Percentiles rank a stretch among this genome's conserved stretches.
phyloP scores from a whole-genome alignment of 768 basidiomycete genomes.

The Kwoniella sp. region DNA sequence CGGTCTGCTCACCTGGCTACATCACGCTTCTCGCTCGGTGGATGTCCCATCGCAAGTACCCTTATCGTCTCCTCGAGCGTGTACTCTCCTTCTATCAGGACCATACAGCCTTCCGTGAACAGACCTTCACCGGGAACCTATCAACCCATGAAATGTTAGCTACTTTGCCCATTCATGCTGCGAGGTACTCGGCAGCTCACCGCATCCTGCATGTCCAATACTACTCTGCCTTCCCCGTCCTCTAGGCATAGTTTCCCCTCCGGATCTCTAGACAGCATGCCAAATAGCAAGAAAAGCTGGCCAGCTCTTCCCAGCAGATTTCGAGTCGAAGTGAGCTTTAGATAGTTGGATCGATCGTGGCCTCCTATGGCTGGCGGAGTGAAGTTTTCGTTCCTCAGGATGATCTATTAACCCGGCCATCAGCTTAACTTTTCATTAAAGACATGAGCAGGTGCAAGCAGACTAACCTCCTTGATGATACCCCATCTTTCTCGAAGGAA shows the following conservation, averaged over 20 bases:
- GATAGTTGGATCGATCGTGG: constrained; percentile 78
- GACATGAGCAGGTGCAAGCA: no score
- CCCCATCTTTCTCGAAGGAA: constrained; percentile 82
- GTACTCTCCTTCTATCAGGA: constrained; percentile 93
- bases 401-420: constrained; percentile 58
- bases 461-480: constrained; percentile 76
- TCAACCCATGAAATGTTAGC: neutral
- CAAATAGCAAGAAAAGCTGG: constrained; percentile 86
- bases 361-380: constrained; percentile 92
- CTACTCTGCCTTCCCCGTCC: constrained; percentile 87
- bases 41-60: constrained; percentile 93
- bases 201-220: constrained; percentile 81
- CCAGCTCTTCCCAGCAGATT: constrained; percentile 89
- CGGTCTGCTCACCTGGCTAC: constrained; percentile 67
- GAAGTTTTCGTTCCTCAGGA: constrained; percentile 95
- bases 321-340: constrained; percentile 92
- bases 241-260: constrained; percentile 89
- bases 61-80: constrained; percentile 85
- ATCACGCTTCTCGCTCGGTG: constrained; percentile 87
- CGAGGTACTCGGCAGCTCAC: constrained; percentile 59
- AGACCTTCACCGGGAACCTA: constrained; percentile 91
- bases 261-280: constrained; percentile 85
- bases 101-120: constrained; percentile 94
- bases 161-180: neutral
- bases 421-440: constrained; percentile 1